Conservation (phyloP, 441 rosid species). For the Heliophila coronopifolia region DNA sequence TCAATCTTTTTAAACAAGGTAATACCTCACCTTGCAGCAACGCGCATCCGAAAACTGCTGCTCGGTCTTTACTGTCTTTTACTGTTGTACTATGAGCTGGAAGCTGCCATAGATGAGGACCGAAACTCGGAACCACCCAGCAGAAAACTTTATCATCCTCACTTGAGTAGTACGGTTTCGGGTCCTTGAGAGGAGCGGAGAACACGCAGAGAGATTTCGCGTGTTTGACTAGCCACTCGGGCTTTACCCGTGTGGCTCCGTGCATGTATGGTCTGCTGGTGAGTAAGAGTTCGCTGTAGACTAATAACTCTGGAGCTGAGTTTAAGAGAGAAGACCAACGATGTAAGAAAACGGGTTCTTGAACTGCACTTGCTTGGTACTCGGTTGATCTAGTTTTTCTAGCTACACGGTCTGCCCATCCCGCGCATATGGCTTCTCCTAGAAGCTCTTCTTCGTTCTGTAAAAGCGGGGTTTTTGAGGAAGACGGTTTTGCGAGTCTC, state of each 20-base stretch:
- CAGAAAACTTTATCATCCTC: conserved; percentile 43
- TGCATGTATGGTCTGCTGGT: conserved; percentile 78
- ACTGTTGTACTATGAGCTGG: conserved; percentile 46
- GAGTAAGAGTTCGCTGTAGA: conserved; percentile 62
- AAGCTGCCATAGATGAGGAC: conserved; percentile 65
- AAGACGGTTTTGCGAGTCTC: conserved; percentile 35
- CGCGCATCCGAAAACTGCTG: conserved; percentile 58
- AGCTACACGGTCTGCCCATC: conserved; percentile 96
- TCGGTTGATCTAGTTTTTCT: conserved; percentile 46
- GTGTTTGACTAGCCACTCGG: conserved; percentile 72
- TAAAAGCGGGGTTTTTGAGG: conserved; percentile 40
- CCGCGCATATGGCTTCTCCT: conserved; percentile 79
- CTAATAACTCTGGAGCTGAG: conserved; percentile 77
- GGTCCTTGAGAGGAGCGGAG: conserved; percentile 51
- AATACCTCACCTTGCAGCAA: conserved; percentile 75
- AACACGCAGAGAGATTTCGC: conserved; percentile 51
- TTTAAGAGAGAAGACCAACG: conserved; percentile 60
- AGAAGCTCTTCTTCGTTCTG: conserved; percentile 66
- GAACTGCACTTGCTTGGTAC: conserved; percentile 62
- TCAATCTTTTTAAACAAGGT: conserved; percentile 50
- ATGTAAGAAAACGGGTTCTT: conserved; percentile 70
- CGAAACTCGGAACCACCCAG: conserved; percentile 59
- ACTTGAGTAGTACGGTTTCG: conserved; percentile 57
- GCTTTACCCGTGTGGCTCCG: conserved; percentile 67
- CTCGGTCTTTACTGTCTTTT: conserved; percentile 24